Evolutionary conservation across 1,139 yeast genomes (phyloP).

Genomic region (Pichia sp.): DNA sequence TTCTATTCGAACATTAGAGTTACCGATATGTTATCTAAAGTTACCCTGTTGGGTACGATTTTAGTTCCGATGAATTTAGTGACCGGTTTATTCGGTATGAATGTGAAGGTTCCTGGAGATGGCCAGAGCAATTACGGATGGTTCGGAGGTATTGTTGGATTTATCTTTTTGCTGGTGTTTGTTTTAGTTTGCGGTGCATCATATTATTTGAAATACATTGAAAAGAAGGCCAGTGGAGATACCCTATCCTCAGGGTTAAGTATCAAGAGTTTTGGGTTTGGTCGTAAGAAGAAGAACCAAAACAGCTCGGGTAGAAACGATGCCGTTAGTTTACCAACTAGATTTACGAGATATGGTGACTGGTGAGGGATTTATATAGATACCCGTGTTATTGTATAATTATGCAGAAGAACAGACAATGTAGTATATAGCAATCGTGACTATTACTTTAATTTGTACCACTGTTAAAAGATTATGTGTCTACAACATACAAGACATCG

Average conservation of each 20-base stretch:
- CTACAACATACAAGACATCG: too few relatives aligned
- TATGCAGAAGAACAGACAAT: too few relatives aligned
- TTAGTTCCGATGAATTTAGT: constrained; percentile 86
- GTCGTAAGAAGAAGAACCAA: constrained; percentile 32
- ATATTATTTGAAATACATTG: constrained; percentile 36
- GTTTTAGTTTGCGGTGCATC: constrained; percentile 37
- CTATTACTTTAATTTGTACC: too few relatives aligned
- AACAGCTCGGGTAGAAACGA: constrained; percentile 19
- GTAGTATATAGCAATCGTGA: too few relatives aligned
- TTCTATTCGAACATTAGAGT: constrained; percentile 82
- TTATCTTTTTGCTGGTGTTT: constrained; percentile 41
- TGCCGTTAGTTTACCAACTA: constrained; percentile 29
- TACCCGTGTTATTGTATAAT: too few relatives aligned
- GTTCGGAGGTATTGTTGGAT: constrained; percentile 68
- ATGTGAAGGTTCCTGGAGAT: constrained; percentile 81
- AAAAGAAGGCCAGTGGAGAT: constrained; percentile 23
- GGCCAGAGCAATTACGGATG: constrained; percentile 43
- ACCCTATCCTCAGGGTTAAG: constrained; percentile 36
- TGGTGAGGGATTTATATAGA: too few relatives aligned
- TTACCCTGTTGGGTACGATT: constrained; percentile 87
- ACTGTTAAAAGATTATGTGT: too few relatives aligned
- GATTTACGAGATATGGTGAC: constrained; percentile 32
- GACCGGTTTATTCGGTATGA: constrained; percentile 97
- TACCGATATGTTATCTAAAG: constrained; percentile 84
- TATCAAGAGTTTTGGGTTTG: constrained; percentile 46